Evolutionary conservation across 2,329 filamentous ascomycete genomes (phyloP).

Genomic region (Westerdykella ornata): DNA sequence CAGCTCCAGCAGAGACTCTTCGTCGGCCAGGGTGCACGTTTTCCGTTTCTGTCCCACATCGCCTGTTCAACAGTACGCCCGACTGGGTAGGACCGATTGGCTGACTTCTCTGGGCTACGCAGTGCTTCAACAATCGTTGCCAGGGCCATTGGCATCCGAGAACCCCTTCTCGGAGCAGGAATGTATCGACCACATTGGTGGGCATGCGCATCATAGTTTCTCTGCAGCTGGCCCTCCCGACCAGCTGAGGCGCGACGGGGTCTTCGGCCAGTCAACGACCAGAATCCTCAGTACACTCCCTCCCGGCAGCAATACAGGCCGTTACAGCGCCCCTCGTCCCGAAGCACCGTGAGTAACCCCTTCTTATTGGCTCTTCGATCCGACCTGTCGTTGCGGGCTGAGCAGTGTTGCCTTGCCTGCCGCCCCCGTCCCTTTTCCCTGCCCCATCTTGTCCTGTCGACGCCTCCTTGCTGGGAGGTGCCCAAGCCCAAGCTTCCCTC

Average conservation of each 20-base stretch:
- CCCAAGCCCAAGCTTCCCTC: conserved; percentile 29
- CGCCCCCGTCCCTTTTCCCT: conserved; percentile 19
- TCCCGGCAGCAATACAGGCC: conserved; percentile 42
- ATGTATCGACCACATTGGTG: conserved; percentile 41
- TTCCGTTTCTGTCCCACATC: conserved; percentile 34
- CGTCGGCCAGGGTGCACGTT: conserved; percentile 31
- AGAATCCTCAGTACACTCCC: conserved; percentile 41
- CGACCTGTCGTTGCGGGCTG: conserved; percentile 29
- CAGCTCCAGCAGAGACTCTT: conserved; percentile 16
- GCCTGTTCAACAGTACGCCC: conserved; percentile 27
- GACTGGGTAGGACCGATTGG: conserved; percentile 31
- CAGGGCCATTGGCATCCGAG: conserved; percentile 34
- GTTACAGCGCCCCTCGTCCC: conserved; percentile 49
- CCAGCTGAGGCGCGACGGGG: conserved; percentile 46
- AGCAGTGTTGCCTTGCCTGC: conserved; percentile 33
- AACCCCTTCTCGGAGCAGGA: conserved; percentile 43
- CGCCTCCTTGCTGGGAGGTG: conserved; percentile 34
- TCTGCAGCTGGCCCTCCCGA: conserved; percentile 43
- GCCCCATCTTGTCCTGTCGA: conserved; percentile 21
- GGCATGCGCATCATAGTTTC: conserved; percentile 42
- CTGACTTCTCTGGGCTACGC: conserved; percentile 37
- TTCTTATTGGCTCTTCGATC: conserved; percentile 36
- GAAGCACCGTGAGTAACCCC: conserved; percentile 50
- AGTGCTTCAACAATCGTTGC: conserved; percentile 40
- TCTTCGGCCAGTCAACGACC: conserved; percentile 42